Conservation (phyloP, 768 basidiomycete genomes). For the Boletus vinaceobasis region DNA sequence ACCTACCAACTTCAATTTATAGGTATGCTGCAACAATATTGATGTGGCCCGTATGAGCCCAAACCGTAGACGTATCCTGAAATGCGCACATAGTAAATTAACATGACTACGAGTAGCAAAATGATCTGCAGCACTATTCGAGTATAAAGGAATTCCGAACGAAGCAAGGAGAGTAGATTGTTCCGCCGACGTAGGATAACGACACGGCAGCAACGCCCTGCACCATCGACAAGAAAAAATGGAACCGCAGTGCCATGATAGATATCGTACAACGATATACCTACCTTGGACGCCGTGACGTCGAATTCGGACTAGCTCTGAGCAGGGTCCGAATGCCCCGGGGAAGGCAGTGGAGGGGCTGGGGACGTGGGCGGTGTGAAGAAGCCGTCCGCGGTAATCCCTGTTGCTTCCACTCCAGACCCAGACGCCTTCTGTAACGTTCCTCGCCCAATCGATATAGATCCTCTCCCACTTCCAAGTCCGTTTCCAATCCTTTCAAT, state of each 20-base stretch:
- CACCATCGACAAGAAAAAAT: neutral
- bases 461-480: conserved; percentile 43
- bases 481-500: conserved; percentile 45
- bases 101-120: neutral
- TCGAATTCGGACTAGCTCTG: neutral
- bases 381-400: conserved; percentile 76
- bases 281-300: neutral
- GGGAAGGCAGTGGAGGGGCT: conserved; percentile 28
- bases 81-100: neutral
- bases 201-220: neutral
- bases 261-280: neutral
- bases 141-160: neutral
- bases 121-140: neutral
- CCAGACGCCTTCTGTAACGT: conserved; percentile 61
- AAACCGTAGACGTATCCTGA: neutral
- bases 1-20: no score
- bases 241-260: neutral
- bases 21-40: no score
- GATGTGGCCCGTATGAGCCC: no score
- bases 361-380: conserved; percentile 55
- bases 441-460: conserved; percentile 64
- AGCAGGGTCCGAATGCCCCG: neutral
- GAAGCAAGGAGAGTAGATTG: neutral
- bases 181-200: neutral
- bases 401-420: conserved; percentile 70